Conservation (phyloP, 345 rosid species). For the Excoecaria cochinchinensis region DNA sequence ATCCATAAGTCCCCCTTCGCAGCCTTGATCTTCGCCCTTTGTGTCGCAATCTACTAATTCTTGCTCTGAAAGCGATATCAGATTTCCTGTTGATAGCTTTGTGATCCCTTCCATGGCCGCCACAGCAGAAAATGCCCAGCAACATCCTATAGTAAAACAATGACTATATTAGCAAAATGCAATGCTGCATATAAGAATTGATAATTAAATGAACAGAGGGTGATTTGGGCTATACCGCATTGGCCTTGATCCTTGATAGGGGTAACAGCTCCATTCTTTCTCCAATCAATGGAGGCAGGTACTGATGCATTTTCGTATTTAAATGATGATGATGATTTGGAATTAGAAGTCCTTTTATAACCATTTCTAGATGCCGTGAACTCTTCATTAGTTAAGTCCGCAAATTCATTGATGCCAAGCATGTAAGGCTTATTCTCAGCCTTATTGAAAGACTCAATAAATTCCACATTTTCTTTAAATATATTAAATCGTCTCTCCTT, state of each 20-base stretch:
- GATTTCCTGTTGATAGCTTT: not conserved
- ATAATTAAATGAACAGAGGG: not conserved
- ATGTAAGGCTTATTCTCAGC: slow-evolving; percentile 31
- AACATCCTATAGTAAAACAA: not conserved
- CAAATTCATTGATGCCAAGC: slow-evolving; percentile 43
- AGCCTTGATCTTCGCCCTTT: not conserved
- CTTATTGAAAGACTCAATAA: slow-evolving; percentile 27
- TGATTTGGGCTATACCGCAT: not conserved
- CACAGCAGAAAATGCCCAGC: slow-evolving; percentile 11
- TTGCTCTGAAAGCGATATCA: slow-evolving; percentile 5
- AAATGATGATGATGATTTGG: slow-evolving; percentile 7
- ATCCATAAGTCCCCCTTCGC: slow-evolving; percentile 2
- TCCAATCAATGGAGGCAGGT: slow-evolving; percentile 5
- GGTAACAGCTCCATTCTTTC: slow-evolving; percentile 7
- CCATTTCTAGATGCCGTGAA: slow-evolving; percentile 38
- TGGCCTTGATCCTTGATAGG: slow-evolving; percentile 10
- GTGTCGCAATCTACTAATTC: slow-evolving; percentile 11
- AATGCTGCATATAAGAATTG: not conserved
- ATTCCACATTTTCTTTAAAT: slow-evolving; percentile 27
- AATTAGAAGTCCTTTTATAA: slow-evolving; percentile 24
- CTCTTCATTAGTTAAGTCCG: slow-evolving; percentile 49
- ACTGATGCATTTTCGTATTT: slow-evolving; percentile 21
- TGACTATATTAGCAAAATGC: not conserved
- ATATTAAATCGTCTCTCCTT: slow-evolving; percentile 26
- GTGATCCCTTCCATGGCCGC: slow-evolving; percentile 6